Conservation (phyloP, 148 eudicot species). For the Arbutus unedo region DNA sequence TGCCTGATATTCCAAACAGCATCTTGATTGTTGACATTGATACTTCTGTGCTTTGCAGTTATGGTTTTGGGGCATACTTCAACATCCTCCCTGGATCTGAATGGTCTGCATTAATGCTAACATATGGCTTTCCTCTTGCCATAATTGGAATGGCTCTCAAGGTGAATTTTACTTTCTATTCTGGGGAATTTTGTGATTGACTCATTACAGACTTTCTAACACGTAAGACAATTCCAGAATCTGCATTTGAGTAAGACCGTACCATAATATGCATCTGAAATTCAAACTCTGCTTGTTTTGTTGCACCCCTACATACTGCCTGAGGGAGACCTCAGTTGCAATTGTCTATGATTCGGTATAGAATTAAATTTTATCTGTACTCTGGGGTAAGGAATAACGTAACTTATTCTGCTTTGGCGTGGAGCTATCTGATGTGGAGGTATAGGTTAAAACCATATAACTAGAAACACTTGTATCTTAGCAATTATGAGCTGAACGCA, state of each 20-base stretch:
- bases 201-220: not conserved
- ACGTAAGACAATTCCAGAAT: not conserved
- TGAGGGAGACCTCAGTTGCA: not conserved
- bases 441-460: not conserved
- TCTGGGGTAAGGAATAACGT: not conserved
- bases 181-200: not conserved
- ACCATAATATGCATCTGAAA: not conserved
- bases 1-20: slow-evolving; percentile 5
- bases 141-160: slow-evolving; percentile 98
- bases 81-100: slow-evolving; percentile 95
- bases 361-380: not conserved
- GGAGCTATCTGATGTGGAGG: not conserved
- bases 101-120: slow-evolving; percentile 98
- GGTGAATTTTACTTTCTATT: slow-evolving; percentile 35
- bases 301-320: not conserved
- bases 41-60: slow-evolving; percentile 40
- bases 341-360: not conserved
- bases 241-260: not conserved
- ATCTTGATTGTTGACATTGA: slow-evolving; percentile 9
- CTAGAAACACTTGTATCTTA: not conserved
- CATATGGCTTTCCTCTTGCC: slow-evolving; percentile 95
- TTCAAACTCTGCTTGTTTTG: slow-evolving; percentile 10
- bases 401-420: not conserved
- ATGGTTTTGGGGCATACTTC: slow-evolving; percentile 98
- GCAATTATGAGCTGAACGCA: not conserved